Base-by-base conservation (phyloP, 1,284 basidiomycete species). In the Microbotryomycetes sp. region DNA sequence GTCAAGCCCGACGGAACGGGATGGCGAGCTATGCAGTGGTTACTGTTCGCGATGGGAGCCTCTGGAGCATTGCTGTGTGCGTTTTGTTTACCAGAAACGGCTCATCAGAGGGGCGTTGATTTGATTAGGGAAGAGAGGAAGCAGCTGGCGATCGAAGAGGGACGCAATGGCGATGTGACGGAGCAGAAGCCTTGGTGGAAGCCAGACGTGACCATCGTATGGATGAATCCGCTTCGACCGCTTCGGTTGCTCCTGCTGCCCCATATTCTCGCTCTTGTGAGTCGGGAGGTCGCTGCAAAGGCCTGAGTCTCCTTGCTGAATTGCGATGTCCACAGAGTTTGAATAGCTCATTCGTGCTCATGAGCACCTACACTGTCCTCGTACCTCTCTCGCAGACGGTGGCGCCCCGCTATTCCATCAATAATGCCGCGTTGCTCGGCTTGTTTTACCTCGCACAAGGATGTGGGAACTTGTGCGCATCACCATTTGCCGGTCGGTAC, bases 51-150 rank as follows among this genome's bases (percentile, higher is more conserved):
- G 0, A 73, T 77, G 35, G 81, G 80, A 4, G 64, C 80, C 0
- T 59, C 80, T 3, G 78, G 80, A 1, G 76, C 83, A 30, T 27
- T 80, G 0, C 69, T 80, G 9, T 77, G 84, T 30, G 71, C 77
- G 7, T 55, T 82, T 23, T 79, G 81, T 57, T 78, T 88, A 18
- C 87, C 88, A 0, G 89, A 91, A 71, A 89, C 88, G 1, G 80
- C 79, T 18, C 84, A 85, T 68, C 74, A 70, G 76, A 73, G 76
- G n/a, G 79, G 81, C 0, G 75, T 81, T 15, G 81, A 82, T 41
- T 78, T 73, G 54, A 47, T 71, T 9, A 69, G 62, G n/a, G 70
- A 70, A 26, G 35, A 54, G 61, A 41, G 18, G 35, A 41, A 41
- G 18, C 35, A 41, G 18, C n/a, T n/a, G n/a, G n/a, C n/a, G n/a